phyloP scores from a whole-genome alignment of 169 alveolate genomes.

The Perkinsus olseni region DNA sequence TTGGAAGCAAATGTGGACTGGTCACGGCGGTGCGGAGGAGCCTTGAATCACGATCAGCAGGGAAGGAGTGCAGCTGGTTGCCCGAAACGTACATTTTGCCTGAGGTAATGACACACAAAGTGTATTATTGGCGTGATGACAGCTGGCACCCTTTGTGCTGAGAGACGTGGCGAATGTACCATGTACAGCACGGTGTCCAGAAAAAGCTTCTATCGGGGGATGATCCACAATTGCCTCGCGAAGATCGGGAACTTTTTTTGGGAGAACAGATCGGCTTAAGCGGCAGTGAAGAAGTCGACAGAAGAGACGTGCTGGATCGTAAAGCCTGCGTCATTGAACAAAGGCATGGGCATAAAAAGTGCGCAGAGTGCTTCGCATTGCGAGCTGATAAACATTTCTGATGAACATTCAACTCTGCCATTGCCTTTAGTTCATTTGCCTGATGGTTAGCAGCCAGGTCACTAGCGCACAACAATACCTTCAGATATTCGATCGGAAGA shows the following conservation, averaged over 20 bases:
- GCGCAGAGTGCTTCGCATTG: background rate
- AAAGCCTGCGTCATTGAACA: background rate
- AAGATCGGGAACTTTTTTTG: background rate
- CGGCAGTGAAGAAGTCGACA: background rate
- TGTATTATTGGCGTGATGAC: too few species aligned
- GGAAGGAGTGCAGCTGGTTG: background rate
- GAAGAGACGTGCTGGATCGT: background rate
- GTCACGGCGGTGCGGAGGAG: background rate
- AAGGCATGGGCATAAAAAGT: background rate
- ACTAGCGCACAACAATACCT: too few species aligned
- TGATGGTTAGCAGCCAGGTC: too few species aligned
- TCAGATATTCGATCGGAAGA: background rate
- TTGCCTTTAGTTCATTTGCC: too few species aligned
- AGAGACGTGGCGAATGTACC: too few species aligned
- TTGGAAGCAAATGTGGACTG: background rate
- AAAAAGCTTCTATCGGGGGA: too few species aligned
- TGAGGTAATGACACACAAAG: background rate
- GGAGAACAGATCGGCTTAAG: background rate
- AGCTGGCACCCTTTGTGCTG: too few species aligned
- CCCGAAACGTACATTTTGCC: background rate
- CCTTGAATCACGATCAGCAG: background rate
- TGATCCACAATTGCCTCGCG: too few species aligned
- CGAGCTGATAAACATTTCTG: too few species aligned
- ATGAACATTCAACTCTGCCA: too few species aligned
- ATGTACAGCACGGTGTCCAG: too few species aligned